phyloP scores from a whole-genome alignment of 2,329 filamentous ascomycete species.

The Aureobasidium sp. region DNA sequence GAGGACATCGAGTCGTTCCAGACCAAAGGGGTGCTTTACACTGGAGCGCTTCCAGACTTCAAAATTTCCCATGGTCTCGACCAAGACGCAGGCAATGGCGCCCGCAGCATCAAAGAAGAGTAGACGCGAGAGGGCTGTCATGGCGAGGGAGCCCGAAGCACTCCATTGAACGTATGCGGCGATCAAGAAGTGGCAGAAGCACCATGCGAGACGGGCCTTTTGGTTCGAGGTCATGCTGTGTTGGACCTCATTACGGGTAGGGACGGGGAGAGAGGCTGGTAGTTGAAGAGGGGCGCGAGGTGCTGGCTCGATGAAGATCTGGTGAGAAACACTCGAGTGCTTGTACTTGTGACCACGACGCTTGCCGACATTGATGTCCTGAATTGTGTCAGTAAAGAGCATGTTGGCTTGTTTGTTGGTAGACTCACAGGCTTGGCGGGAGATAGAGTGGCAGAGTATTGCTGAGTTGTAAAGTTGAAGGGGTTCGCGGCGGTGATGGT shows the following conservation, averaged over 20 bases:
- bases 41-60: conserved; percentile 94
- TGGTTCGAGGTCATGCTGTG: conserved; percentile 86
- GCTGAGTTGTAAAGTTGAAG: conserved; percentile 83
- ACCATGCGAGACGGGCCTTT: conserved; percentile 77
- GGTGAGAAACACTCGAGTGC: conserved; percentile 90
- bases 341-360: conserved; percentile 96
- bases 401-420: not conserved
- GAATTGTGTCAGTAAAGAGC: conserved; percentile 18
- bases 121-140: conserved; percentile 86
- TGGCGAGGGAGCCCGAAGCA: conserved; percentile 76
- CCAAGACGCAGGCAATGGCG: conserved; percentile 81
- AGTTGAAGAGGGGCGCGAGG: conserved; percentile 78
- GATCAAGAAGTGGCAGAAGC: conserved; percentile 76
- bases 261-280: conserved; percentile 84
- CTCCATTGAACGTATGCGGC: conserved; percentile 81
- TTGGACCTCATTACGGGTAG: conserved; percentile 81
- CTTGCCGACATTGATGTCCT: conserved; percentile 70
- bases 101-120: conserved; percentile 94
- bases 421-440: conserved; percentile 57
- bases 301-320: conserved; percentile 91
- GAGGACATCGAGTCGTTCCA: conserved; percentile 88
- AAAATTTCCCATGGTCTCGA: conserved; percentile 92
- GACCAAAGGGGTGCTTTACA: conserved; percentile 79
- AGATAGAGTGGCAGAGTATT: conserved; percentile 32
- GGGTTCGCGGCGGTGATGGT: conserved; percentile 47